Evolutionary conservation across 495 filamentous ascomycete genomes (phyloP).

Genomic region (Aspergillus affinis): DNA sequence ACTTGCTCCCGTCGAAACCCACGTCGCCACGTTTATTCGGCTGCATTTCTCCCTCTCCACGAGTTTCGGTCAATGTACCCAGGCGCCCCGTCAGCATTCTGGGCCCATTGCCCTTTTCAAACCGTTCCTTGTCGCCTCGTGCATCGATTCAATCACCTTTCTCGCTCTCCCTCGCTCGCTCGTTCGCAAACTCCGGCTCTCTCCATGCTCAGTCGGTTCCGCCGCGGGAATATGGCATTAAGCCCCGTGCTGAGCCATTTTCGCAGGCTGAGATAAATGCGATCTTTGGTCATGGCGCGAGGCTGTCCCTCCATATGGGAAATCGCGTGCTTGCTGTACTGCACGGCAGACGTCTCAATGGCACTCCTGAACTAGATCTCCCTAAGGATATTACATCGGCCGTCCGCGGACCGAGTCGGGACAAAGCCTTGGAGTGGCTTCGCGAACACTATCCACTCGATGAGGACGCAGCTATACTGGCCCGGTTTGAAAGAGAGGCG

Average conservation of each 20-base stretch:
- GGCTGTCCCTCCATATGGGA: conserved; percentile 49
- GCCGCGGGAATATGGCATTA: conserved; percentile 21
- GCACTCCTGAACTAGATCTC: conserved; percentile 63
- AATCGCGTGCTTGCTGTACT: conserved; percentile 68
- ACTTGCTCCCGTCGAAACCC: conserved; percentile 22
- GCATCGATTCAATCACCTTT: conserved; percentile 4
- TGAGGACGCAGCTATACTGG: conserved; percentile 66
- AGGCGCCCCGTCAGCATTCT: conserved; percentile 19
- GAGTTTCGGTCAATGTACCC: conserved; percentile 18
- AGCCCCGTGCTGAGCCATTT: conserved; percentile 34
- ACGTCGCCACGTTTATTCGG: conserved; percentile 18
- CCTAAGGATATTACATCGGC: conserved; percentile 45
- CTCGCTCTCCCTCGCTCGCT: conserved; percentile 13
- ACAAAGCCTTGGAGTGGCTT: conserved; percentile 65
- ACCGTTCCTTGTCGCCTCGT: background rate
- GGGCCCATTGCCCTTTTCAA: conserved; percentile 1
- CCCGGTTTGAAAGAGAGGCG: conserved; percentile 60
- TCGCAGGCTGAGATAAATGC: conserved; percentile 52
- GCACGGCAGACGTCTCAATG: conserved; percentile 71
- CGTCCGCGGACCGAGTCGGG: conserved; percentile 30
- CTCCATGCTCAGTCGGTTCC: conserved; percentile 14
- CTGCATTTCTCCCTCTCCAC: conserved; percentile 23
- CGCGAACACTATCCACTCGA: conserved; percentile 69
- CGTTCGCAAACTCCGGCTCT: conserved; percentile 25
- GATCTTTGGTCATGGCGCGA: conserved; percentile 58